Base-by-base conservation (phyloP, 768 basidiomycete species). In the Russula sp. region DNA sequence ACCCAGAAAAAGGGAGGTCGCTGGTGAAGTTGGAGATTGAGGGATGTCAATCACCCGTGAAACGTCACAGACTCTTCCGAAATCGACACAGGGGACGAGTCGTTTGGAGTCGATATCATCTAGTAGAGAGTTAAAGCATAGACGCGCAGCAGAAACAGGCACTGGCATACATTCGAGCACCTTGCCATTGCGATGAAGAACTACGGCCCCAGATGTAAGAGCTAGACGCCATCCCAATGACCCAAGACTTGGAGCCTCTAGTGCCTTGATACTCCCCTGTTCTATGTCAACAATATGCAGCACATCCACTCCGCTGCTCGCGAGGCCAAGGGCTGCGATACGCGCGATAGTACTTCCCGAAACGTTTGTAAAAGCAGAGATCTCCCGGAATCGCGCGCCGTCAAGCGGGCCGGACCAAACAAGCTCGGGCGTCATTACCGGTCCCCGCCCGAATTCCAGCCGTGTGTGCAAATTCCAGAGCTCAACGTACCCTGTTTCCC, bases 401-500 rank as follows among this genome's bases (percentile, higher is more conserved):
- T 56, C 56, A 2, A 64, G 52, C 4, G 41, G 11, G 14, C 70
- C 66, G 41, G 59, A 39, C 70, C 68, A 56, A 70, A 77, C 74
- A 75, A 81, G 13, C 71, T 60, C 54, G 68, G 87, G 88, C 54
- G 83, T 74, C 81, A 89, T 83, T 5, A 81, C 76, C 56, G 85
- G 83, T 29, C 75, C 81, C 0, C 75, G 77, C 6, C 83, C 83
- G 11, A 81, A 80, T 10, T 78, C 77, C 35, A 88, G 73, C 7
- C 83, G 81, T 1, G 84, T 91, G 43, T 79, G 75, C 46, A 93
- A 75, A 41, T 82, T 75, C 83, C 87, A 95, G 3, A 94, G 66
- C 55, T 88, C 82, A 9, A 90, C 69, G 34, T 75, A 73, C 0
- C 90, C 90, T n/a, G 76, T 74, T 60, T 87, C 83, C 83, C 87